Evolutionary conservation across 1,284 basidiomycete genomes (phyloP).

Genomic region (Tylopilus sp.): DNA sequence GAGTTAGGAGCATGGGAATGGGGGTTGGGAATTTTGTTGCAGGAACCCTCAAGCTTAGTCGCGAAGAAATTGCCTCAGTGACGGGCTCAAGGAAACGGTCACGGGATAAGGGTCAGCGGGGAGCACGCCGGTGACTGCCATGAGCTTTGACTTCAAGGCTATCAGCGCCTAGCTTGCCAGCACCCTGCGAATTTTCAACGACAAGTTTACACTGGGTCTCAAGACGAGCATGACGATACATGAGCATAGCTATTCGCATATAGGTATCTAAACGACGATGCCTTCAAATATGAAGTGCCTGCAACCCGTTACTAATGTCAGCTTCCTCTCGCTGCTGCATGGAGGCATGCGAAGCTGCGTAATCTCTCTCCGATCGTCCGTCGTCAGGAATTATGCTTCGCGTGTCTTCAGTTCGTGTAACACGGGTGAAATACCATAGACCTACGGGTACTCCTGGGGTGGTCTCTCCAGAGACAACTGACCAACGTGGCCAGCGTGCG

Average conservation of each 20-base stretch:
- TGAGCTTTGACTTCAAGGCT: background rate
- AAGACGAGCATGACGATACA: constrained; percentile 5
- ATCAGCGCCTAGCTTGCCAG: background rate
- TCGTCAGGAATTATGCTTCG: constrained; percentile 28
- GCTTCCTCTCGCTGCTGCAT: constrained; percentile 21
- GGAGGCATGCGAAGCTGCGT: constrained; percentile 17
- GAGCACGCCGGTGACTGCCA: constrained; percentile 15
- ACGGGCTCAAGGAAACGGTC: constrained; percentile 29
- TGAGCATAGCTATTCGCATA: constrained; percentile 7
- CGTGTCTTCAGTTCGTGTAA: constrained; percentile 12
- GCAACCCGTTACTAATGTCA: constrained; percentile 23
- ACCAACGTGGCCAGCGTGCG: constrained; percentile 17
- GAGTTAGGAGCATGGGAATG: constrained; percentile 65
- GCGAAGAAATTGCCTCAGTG: constrained; percentile 52
- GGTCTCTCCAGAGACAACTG: constrained; percentile 20
- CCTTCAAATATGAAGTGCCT: constrained; percentile 26
- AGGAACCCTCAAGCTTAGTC: constrained; percentile 62
- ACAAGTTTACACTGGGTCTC: constrained; percentile 2
- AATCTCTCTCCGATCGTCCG: constrained; percentile 24
- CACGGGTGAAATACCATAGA: background rate
- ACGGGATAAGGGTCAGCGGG: constrained; percentile 12
- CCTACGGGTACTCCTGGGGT: constrained; percentile 22
- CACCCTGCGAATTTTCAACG: background rate
- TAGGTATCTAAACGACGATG: constrained; percentile 5
- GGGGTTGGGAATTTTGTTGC: constrained; percentile 72